Evolutionary conservation across 2,329 filamentous ascomycete genomes (phyloP), one percentile per base, ranked within the genome.

Genomic region (Phaeomoniella chlamydospora): DNA sequence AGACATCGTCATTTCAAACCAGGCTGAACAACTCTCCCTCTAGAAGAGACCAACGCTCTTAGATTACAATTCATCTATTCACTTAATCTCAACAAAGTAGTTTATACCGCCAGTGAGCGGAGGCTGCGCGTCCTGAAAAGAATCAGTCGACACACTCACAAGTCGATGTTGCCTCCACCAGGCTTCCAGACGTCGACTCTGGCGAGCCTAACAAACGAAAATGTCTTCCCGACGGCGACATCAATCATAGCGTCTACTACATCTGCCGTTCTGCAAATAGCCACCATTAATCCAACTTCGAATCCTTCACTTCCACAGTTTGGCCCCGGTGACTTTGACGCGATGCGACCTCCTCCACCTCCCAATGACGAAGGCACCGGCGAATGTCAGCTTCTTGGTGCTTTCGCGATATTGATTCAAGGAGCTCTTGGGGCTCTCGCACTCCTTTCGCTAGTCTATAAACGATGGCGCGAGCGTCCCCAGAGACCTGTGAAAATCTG

Each of bases 401-500:
- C 87, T 3, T 98, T 96, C 54, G 88, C 90, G 10, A 70, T 98
- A 37, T 52, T 98, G 19, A 80, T 98, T 4, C 90, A 98, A 63
- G 80, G 74, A 31, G 83, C 85, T 1, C 73, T 98, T 13, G 90
- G 90, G 13, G 74, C 70, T 13, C 64, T 94, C 38, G 90, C 90
- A 5, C 62, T 96, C 36, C 65, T 88, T 37, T 83, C 86, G 1
- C 70, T 98, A 34, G 88, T 96, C 5, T 93, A 76, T 65, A 98
- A 98, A 65, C 73, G 90, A 47, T 94, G 81, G 76, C 74, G 83
- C 45, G 90, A 98, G 61, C 72, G 83, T 39, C 88, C 90, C 2
- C 88, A 94, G 55, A 73, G 90, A 37, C 88, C 88, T 1, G 53
- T 96, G 51, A 93, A 92, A 68, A 86, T 98, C 45, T 98, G 90